These are phyloP conservation scores for Nigrospora sphaerica DNA, from an alignment of 2,329 filamentous ascomycete genomes.

Conservation along the genomic window DNA sequence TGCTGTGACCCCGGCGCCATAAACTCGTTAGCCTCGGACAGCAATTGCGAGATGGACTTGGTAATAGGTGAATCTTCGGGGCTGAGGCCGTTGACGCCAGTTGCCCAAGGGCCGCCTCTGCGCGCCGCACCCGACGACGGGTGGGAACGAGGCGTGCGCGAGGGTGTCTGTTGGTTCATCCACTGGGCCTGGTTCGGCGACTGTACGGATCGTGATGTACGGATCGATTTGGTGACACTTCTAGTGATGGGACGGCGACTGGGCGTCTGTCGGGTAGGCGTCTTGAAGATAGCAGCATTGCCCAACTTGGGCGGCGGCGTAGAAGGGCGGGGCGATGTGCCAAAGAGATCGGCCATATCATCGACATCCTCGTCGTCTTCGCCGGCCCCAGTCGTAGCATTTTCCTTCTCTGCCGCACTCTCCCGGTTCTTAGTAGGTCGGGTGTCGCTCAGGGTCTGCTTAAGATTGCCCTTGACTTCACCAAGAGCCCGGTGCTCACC, in stretches of 20 bases:
- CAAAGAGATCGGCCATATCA: conserved; percentile 55
- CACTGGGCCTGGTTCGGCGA: conserved; percentile 35
- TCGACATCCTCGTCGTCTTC: conserved; percentile 22
- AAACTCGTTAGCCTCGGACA: conserved; percentile 48
- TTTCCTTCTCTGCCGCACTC: conserved; percentile 34
- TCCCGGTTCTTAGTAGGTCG: conserved; percentile 25
- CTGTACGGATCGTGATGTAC: conserved; percentile 33
- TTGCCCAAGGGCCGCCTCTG: conserved; percentile 35
- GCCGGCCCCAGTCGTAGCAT: conserved; percentile 25
- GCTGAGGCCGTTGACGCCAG: background rate
- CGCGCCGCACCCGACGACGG: conserved; percentile 23
- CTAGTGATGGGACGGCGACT: conserved; percentile 55
- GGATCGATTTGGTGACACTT: conserved; percentile 51
- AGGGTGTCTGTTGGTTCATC: conserved; percentile 34
- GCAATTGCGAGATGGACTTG: conserved; percentile 50
- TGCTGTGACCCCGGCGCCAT: conserved; percentile 28
- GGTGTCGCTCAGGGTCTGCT: conserved; percentile 33
- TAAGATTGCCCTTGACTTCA: conserved; percentile 47
- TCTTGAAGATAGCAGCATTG: conserved; percentile 46
- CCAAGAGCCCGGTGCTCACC: conserved; percentile 55
- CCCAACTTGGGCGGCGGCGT: conserved; percentile 46
- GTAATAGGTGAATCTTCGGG: conserved; percentile 6
- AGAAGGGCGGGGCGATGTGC: conserved; percentile 45
- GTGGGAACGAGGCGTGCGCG: conserved; percentile 28
- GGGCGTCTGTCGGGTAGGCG: conserved; percentile 55